These are phyloP conservation scores for Entamoeba moshkovskii DNA, from an alignment of 208 protist genomes.

Conservation along the genomic window DNA sequence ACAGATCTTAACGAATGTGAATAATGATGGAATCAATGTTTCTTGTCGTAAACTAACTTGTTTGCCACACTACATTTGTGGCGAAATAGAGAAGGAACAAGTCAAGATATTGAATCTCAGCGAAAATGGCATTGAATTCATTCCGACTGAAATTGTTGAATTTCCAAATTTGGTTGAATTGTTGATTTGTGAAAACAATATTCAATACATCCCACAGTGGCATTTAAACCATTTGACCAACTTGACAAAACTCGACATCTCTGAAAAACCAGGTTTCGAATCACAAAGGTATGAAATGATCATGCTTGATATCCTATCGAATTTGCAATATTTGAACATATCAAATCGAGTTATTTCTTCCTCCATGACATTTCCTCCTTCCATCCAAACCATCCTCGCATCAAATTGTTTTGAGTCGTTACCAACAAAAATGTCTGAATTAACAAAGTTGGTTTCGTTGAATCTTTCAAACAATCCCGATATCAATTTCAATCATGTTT, in stretches of 20 bases:
- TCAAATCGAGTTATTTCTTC: not conserved
- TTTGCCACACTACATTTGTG: not conserved
- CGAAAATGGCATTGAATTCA: not conserved
- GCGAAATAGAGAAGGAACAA: not conserved
- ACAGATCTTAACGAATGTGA: not conserved
- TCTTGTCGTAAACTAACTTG: not conserved
- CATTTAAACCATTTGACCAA: not conserved
- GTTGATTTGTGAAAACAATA: not conserved
- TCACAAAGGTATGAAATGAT: not conserved
- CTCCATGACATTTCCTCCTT: not conserved
- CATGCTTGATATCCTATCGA: not conserved
- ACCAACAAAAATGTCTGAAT: not conserved
- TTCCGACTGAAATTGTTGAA: not conserved
- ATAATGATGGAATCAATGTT: not conserved
- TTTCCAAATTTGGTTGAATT: not conserved
- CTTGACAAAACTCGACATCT: not conserved
- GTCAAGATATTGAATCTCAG: not conserved
- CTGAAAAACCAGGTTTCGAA: not conserved
- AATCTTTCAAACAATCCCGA: not conserved
- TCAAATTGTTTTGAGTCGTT: not conserved
- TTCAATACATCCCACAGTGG: not conserved
- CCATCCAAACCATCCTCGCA: not conserved
- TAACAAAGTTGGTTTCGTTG: not conserved
- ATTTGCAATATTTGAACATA: not conserved
- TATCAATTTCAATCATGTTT: not conserved